Percentiles rank a stretch among this genome's conserved stretches.
Evolutionary conservation across 305 asterid genomes (phyloP).

Genomic region (Withania somnifera): DNA sequence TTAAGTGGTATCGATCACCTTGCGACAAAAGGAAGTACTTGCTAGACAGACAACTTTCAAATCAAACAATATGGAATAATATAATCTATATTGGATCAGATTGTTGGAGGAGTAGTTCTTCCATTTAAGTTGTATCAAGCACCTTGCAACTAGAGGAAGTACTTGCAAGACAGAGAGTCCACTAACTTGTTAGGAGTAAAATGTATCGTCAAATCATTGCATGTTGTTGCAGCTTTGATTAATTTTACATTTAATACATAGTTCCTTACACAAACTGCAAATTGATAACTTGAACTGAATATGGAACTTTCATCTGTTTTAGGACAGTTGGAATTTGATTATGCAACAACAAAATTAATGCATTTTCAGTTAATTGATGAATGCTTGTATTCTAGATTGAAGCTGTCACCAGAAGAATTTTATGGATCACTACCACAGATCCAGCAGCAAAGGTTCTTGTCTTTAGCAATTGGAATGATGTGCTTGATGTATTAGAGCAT

Average conservation of each 20-base stretch:
- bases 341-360: not conserved
- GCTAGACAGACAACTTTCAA: not conserved
- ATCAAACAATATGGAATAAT: not conserved
- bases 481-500: constrained; percentile 92
- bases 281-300: not conserved
- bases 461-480: constrained; percentile 94
- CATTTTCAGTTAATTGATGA: constrained; percentile 6
- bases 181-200: not conserved
- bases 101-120: not conserved
- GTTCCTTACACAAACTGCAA: not conserved
- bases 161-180: not conserved
- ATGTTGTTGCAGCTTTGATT: not conserved
- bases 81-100: not conserved
- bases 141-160: not conserved
- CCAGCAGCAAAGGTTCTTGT: constrained; percentile 64
- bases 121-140: not conserved
- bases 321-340: not conserved
- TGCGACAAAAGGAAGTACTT: not conserved
- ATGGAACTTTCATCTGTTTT: not conserved
- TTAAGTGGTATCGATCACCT: not conserved
- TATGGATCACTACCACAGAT: constrained; percentile 54
- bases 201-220: not conserved
- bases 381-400: constrained; percentile 48
- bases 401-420: constrained; percentile 88
- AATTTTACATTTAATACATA: not conserved